A percentile compares a stretch with the other conserved stretches of the same genome.
Conservation (phyloP, 768 basidiomycete genomes). For the Tremella fuciformis region DNA sequence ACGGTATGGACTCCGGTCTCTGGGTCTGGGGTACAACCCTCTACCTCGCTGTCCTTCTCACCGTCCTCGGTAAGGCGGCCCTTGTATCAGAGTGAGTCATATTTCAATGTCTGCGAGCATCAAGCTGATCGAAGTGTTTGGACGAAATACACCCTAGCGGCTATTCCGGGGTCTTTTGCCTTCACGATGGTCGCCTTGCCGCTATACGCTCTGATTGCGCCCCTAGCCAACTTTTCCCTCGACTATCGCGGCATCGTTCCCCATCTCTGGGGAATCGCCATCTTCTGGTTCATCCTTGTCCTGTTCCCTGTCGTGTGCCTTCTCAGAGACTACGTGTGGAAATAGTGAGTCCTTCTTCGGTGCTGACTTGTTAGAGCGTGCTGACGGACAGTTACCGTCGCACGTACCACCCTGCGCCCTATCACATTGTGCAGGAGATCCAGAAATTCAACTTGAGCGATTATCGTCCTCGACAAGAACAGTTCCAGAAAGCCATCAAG, state of each 20-base stretch:
- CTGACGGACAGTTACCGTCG: slow-evolving; percentile 68
- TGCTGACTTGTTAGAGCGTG: not conserved
- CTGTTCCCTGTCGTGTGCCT: slow-evolving; percentile 82
- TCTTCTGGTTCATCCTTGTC: slow-evolving; percentile 86
- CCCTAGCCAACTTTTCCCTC: slow-evolving; percentile 76
- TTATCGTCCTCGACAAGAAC: slow-evolving; percentile 94
- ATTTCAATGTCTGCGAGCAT: not conserved
- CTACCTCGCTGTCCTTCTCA: slow-evolving; percentile 89
- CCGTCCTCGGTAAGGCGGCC: slow-evolving; percentile 95
- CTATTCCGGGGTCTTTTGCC: slow-evolving; percentile 93
- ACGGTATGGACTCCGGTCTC: slow-evolving; percentile 82
- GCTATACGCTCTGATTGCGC: slow-evolving; percentile 81
- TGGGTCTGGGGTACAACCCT: slow-evolving; percentile 99
- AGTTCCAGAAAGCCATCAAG: slow-evolving; percentile 99
- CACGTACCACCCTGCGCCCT: slow-evolving; percentile 85
- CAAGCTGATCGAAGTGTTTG: slow-evolving; percentile 65
- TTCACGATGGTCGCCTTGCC: slow-evolving; percentile 97
- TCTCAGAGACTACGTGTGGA: slow-evolving; percentile 87
- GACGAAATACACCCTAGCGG: slow-evolving; percentile 98
- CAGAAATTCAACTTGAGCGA: slow-evolving; percentile 98
- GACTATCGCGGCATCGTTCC: slow-evolving; percentile 89
- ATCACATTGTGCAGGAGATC: slow-evolving; percentile 98
- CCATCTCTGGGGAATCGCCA: slow-evolving; percentile 77
- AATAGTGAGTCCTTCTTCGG: slow-evolving; percentile 67
- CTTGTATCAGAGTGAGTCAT: slow-evolving; percentile 88